Evolutionary conservation across 1,284 basidiomycete genomes (phyloP).

Genomic region (Tilletia setariae): DNA sequence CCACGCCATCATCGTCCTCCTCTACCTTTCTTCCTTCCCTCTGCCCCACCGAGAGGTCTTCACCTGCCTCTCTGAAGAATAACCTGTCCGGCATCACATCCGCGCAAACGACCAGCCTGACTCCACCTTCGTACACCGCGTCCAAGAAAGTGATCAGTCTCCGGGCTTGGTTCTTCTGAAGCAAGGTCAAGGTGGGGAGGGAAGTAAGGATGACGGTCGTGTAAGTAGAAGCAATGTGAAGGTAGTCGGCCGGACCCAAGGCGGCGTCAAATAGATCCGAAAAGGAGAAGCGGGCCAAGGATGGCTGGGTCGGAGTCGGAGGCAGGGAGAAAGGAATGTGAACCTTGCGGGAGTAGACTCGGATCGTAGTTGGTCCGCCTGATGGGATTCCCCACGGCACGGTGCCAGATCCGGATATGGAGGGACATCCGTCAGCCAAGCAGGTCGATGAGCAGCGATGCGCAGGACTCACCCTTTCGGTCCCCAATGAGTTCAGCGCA

Average conservation of each 20-base stretch:
- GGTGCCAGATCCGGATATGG: too few species aligned
- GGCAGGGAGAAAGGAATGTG: constrained; percentile 59
- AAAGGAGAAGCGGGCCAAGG: constrained; percentile 63
- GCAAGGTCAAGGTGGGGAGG: constrained; percentile 63
- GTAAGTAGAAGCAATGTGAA: constrained; percentile 64
- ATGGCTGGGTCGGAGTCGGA: constrained; percentile 33
- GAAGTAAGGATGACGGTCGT: constrained; percentile 64
- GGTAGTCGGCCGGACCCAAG: constrained; percentile 69
- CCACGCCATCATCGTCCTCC: constrained; percentile 30
- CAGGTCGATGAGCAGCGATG: background rate
- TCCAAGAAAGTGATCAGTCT: constrained; percentile 71
- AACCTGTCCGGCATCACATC: constrained; percentile 61
- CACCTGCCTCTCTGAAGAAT: constrained; percentile 63
- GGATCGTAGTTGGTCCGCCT: constrained; percentile 37
- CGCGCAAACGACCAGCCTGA: constrained; percentile 57
- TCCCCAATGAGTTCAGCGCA: constrained; percentile 21
- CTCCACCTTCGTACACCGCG: constrained; percentile 60
- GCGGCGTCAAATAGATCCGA: constrained; percentile 66
- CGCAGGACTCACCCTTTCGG: constrained; percentile 9
- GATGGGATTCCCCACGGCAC: background rate
- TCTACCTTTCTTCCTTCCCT: background rate
- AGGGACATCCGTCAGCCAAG: too few species aligned
- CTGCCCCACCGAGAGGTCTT: constrained; percentile 13
- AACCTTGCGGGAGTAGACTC: constrained; percentile 61
- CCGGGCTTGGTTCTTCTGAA: constrained; percentile 68